A percentile compares a stretch with the other conserved stretches of the same genome.
Conservation (phyloP, 495 filamentous ascomycete genomes). For the Durotheca rogersii region DNA sequence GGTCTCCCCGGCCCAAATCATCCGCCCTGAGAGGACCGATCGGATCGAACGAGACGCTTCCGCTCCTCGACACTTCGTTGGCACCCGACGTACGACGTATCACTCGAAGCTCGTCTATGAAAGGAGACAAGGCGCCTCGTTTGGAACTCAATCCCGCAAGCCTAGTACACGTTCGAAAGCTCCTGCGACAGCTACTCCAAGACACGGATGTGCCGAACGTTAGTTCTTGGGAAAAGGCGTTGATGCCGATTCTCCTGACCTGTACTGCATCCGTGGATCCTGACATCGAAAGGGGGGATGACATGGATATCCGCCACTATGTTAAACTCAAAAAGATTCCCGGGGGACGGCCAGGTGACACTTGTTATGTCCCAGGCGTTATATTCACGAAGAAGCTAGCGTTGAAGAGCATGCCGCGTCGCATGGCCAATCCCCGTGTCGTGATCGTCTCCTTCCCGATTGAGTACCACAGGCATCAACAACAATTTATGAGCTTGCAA, state of each 20-base stretch:
- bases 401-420: constrained; percentile 91
- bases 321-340: constrained; percentile 97
- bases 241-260: constrained; percentile 87
- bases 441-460: constrained; percentile 93
- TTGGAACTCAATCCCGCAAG: constrained; percentile 85
- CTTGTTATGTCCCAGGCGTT: constrained; percentile 89
- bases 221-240: constrained; percentile 81
- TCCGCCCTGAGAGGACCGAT: constrained; percentile 43
- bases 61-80: constrained; percentile 39
- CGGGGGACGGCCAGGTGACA: constrained; percentile 85
- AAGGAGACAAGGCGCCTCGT: constrained; percentile 68
- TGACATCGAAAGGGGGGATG: constrained; percentile 81
- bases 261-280: constrained; percentile 95
- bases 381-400: constrained; percentile 97
- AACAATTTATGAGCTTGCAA: constrained; percentile 97
- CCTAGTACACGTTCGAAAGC: constrained; percentile 79
- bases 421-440: constrained; percentile 79
- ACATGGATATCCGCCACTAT: constrained; percentile 98
- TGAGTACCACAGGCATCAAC: constrained; percentile 91
- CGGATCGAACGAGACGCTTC: constrained; percentile 44
- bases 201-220: constrained; percentile 73
- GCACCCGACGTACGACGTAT: constrained; percentile 55
- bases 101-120: constrained; percentile 82
- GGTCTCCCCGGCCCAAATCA: constrained; percentile 65
- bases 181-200: constrained; percentile 78